A percentile compares a stretch with the other conserved stretches of the same genome.
These are phyloP conservation scores for Candida odintsovae DNA, from an alignment of 805 yeast species.

Conservation along the genomic window DNA sequence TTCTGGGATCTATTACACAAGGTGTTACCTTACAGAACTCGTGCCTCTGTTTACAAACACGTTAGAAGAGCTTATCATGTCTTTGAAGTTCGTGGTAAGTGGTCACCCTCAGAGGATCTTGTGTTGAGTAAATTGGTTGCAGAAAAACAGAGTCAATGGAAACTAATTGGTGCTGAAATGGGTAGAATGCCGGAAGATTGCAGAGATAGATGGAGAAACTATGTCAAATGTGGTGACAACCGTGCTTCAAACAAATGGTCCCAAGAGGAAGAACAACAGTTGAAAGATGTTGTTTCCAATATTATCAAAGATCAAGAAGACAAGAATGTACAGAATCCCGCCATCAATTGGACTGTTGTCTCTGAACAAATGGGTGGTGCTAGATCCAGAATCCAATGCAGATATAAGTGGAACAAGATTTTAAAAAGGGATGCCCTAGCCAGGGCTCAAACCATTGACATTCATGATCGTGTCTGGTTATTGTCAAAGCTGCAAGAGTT, in stretches of 20 bases:
- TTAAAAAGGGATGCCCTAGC: conserved; percentile 50
- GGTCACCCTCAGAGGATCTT: conserved; percentile 81
- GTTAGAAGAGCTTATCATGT: conserved; percentile 86
- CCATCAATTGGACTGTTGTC: conserved; percentile 87
- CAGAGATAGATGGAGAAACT: conserved; percentile 94
- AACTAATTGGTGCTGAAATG: conserved; percentile 68
- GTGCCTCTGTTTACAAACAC: conserved; percentile 90
- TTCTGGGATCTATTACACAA: conserved; percentile 83
- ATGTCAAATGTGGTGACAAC: conserved; percentile 81
- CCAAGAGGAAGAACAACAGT: conserved; percentile 56
- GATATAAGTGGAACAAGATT: conserved; percentile 91
- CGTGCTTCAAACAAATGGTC: conserved; percentile 81
- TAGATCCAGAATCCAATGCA: conserved; percentile 87
- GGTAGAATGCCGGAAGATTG: conserved; percentile 98
- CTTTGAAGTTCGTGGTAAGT: conserved; percentile 81
- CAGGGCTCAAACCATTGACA: conserved; percentile 38
- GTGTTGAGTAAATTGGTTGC: conserved; percentile 56
- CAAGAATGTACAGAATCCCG: conserved; percentile 24
- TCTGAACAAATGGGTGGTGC: conserved; percentile 86
- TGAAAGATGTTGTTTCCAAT: conserved; percentile 49
- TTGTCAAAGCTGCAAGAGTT: conserved; percentile 40
- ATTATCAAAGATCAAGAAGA: conserved; percentile 35
- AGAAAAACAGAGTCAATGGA: conserved; percentile 82
- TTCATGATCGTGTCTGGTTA: conserved; percentile 46
- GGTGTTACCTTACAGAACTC: conserved; percentile 77